Base-by-base conservation (phyloP, 2,329 filamentous ascomycete genomes). In the Shiraia sp. region DNA sequence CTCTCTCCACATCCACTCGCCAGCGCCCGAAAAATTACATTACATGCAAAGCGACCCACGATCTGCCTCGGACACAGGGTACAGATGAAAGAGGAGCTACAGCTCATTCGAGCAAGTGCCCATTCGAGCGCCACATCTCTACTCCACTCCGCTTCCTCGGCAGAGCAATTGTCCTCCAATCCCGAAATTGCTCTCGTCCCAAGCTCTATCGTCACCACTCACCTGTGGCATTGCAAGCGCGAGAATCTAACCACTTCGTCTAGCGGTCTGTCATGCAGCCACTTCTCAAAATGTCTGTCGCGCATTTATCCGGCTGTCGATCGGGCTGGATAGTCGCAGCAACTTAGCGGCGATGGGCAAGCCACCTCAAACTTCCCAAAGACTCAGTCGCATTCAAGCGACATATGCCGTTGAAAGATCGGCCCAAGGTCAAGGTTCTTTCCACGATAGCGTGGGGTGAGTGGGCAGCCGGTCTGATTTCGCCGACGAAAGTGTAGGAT, bases 151-250 rank as follows among this genome's bases (percentile, higher is more conserved):
- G 40, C 45, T 30, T 13, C 14, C 19, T 29, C 28, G 38, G 46
- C 42, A 15, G 33, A 26, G 40, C 29, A 38, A 45, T 53, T 39
- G 39, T 55, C 51, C 51, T 53, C 51, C 51, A 55, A 55, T 53
- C 47, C 40, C 36, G 17, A 28, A n/a, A n/a, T n/a, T n/a, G n/a
- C n/a, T n/a, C n/a, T n/a, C n/a, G n/a, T n/a, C n/a, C n/a, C n/a
- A n/a, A n/a, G n/a, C n/a, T n/a, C n/a, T n/a, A n/a, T n/a, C n/a
- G n/a, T n/a, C n/a, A n/a, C n/a, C n/a, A n/a, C n/a, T n/a, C n/a
- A n/a, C n/a, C n/a, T n/a, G 28, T 33, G 30, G 33, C 35, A 28
- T 38, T 36, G 26, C 38, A 36, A 34, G 41, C 40, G 33, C 36
- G 32, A 31, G 36, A 28, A 13, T 33, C 37, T 23, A 28, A 25